Percentiles rank a stretch among this genome's conserved stretches.
Conservation (phyloP, 2,329 filamentous ascomycete genomes). For the Fusarium poae region DNA sequence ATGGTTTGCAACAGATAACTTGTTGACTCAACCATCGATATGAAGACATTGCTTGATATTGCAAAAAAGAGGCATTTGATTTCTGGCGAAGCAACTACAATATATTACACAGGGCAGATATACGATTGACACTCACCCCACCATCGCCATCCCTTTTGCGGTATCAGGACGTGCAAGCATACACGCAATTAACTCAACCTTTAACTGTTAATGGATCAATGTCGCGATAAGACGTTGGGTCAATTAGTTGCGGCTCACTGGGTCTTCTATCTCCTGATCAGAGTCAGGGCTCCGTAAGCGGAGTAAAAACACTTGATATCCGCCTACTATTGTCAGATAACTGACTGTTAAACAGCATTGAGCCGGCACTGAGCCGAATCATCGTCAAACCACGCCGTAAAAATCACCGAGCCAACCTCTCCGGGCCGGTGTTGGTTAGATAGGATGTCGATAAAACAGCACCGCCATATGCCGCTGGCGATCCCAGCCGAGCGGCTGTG, state of each 20-base stretch:
- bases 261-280: slow-evolving; percentile 7
- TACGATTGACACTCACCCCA: slow-evolving; percentile 11
- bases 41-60: slow-evolving; percentile 16
- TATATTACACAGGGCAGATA: slow-evolving; percentile 4
- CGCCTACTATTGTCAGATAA: slow-evolving; percentile 28
- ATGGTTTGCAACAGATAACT: slow-evolving; percentile 16
- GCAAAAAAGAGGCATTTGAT: slow-evolving; percentile 15
- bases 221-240: slow-evolving; percentile 30
- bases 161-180: slow-evolving; percentile 15
- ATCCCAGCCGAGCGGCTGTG: slow-evolving; percentile 45
- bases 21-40: slow-evolving; percentile 3
- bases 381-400: slow-evolving; percentile 3
- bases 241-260: slow-evolving; percentile 15
- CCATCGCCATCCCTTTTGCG: slow-evolving; percentile 39
- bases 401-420: slow-evolving; percentile 40
- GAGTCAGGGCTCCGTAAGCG: slow-evolving; percentile 29
- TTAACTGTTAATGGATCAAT: slow-evolving; percentile 17
- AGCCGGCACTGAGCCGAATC: slow-evolving; percentile 28
- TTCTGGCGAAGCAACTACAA: slow-evolving; percentile 38
- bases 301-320: slow-evolving; percentile 20
- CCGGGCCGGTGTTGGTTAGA: slow-evolving; percentile 46
- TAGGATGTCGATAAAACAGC: slow-evolving; percentile 18
- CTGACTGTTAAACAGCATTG: slow-evolving; percentile 7
- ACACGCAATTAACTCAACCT: slow-evolving; percentile 34
- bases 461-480: slow-evolving; percentile 43